These are phyloP conservation scores for Euphorbia celastroides DNA, from an alignment of 441 rosid species.

Conservation along the genomic window DNA sequence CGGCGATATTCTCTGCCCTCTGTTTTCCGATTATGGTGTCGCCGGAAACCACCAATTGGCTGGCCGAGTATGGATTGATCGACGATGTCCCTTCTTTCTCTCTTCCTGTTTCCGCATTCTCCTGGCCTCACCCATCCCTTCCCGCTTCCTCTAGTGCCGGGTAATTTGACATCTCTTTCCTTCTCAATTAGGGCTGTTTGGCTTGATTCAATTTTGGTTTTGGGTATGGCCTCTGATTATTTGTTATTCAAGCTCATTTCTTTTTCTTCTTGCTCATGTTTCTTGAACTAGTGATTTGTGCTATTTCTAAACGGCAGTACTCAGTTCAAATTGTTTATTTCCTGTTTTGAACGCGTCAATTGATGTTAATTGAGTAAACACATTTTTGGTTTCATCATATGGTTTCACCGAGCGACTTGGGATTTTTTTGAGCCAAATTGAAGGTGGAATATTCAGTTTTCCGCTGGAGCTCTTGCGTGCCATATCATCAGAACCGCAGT, in stretches of 20 bases:
- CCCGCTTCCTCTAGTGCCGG: constrained; percentile 50
- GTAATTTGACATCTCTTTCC: constrained; percentile 20
- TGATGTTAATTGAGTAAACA: background rate
- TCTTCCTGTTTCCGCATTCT: constrained; percentile 50
- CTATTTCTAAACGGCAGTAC: background rate
- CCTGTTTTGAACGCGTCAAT: background rate
- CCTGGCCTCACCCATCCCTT: constrained; percentile 59
- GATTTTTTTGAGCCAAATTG: background rate
- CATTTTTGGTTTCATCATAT: too few species aligned
- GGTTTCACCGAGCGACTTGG: background rate
- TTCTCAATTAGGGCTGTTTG: background rate
- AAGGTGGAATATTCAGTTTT: too few species aligned
- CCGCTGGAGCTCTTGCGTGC: too few species aligned
- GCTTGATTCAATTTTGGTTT: background rate
- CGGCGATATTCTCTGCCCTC: constrained; percentile 14
- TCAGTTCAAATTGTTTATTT: background rate
- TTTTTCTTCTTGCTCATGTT: background rate
- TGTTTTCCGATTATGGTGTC: constrained; percentile 48
- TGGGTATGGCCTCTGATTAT: background rate
- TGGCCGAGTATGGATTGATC: constrained; percentile 55
- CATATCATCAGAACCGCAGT: too few species aligned
- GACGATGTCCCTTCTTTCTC: constrained; percentile 61
- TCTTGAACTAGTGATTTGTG: background rate
- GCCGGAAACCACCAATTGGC: constrained; percentile 71
- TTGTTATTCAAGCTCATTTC: background rate